These are phyloP conservation scores for Eucalyptus cloeziana DNA, from an alignment of 345 rosid genomes.

Conservation along the genomic window DNA sequence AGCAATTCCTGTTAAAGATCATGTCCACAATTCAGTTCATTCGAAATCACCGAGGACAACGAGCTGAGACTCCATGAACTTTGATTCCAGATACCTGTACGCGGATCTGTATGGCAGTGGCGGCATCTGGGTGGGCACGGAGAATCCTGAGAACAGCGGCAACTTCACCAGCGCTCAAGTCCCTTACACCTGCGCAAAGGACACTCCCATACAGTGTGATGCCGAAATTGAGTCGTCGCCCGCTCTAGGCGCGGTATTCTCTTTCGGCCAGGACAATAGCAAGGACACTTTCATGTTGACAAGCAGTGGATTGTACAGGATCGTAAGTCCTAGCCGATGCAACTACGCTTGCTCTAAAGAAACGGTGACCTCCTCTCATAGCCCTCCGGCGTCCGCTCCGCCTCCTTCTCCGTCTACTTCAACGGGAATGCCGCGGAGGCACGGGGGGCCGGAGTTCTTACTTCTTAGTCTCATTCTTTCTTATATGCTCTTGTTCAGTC, in stretches of 20 bases:
- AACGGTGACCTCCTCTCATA: slow-evolving; percentile 7
- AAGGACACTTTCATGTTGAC: slow-evolving; percentile 59
- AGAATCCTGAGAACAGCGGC: slow-evolving; percentile 65
- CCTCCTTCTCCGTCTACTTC: background rate
- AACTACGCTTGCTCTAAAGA: slow-evolving; percentile 65
- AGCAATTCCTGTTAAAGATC: background rate
- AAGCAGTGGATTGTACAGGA: slow-evolving; percentile 67
- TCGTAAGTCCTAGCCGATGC: slow-evolving; percentile 79
- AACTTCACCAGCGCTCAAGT: slow-evolving; percentile 39
- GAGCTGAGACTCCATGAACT: too few relatives aligned
- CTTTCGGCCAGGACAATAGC: slow-evolving; percentile 72
- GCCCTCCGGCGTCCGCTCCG: background rate
- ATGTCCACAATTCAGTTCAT: background rate
- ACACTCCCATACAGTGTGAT: slow-evolving; percentile 61
- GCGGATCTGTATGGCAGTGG: slow-evolving; percentile 61
- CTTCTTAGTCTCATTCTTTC: background rate
- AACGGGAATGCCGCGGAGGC: background rate
- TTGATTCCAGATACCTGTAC: slow-evolving; percentile 57
- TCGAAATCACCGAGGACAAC: background rate
- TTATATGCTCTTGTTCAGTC: background rate
- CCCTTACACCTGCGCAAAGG: slow-evolving; percentile 50
- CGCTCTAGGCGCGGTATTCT: slow-evolving; percentile 55
- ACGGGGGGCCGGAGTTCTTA: background rate
- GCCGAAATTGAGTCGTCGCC: slow-evolving; percentile 32
- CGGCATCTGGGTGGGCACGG: slow-evolving; percentile 57